Evolutionary conservation across 768 basidiomycete genomes (phyloP), one percentile per base, ranked within the genome.

Genomic region (Boletus sensibilis): DNA sequence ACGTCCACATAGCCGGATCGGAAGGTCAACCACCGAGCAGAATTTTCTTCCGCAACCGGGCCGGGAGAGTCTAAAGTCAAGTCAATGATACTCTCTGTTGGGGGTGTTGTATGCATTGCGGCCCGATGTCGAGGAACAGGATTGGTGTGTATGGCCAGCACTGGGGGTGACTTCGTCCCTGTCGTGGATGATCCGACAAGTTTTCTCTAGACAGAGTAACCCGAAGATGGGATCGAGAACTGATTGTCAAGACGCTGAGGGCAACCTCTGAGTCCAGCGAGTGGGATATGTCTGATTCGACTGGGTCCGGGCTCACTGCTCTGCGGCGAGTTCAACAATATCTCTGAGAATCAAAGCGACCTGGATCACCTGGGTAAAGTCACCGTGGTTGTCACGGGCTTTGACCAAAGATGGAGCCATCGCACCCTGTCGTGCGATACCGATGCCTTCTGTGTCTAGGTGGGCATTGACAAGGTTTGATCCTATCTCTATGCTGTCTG

Each of bases 1-100:
- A 73, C 38, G 21, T 52, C 53, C 39, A 69, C 29, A 31, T 31
- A 20, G 18, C 71, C 71, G 8, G 71, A 72, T 23, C 63, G 67
- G 53, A 72, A 72, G 21, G 59, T 27, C 33, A 37, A 57, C 68
- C 64, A 64, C 33, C 66, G 59, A 56, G 25, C n/a, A 40, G 45
- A 23, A 34, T n/a, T n/a, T 12, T n/a, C 35, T 48, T 50, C 41
- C 5, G 12, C 33, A 6, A 18, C 25, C 10, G 52, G 43, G 50
- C 41, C 27, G 27, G 52, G 48, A 8, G 37, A 20, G 20, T 50
- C 54, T 23, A 52, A 13, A 9, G 58, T 56, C 43, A 56, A 47
- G 33, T 61, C 64, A 20, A 62, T 52, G 42, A 58, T 43, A 1
- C 35, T 46, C 37, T 50, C 56, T 14, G 42, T 14, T 12, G 44